phyloP scores from a whole-genome alignment of 2,329 filamentous ascomycete genomes.

The Pseudocercospora cruenta region DNA sequence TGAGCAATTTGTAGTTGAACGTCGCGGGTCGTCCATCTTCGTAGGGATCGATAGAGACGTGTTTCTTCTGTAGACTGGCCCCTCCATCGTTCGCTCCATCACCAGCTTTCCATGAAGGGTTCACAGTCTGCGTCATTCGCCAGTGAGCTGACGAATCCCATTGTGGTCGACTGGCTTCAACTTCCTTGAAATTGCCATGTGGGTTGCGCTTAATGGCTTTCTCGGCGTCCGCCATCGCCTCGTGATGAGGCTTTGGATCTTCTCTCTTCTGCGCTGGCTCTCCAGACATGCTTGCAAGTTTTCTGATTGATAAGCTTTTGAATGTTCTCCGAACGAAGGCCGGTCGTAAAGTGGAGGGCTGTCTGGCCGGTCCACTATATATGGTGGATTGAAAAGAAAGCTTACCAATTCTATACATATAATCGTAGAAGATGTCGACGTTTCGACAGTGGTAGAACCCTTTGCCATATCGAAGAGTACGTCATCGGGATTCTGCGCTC shows the following conservation, averaged over 20 bases:
- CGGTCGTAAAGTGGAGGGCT: neutral
- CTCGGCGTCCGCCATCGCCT: slow-evolving; percentile 45
- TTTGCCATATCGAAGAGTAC: neutral
- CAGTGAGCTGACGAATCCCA: slow-evolving; percentile 58
- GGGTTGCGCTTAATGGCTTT: slow-evolving; percentile 36
- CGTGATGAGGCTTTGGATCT: slow-evolving; percentile 33
- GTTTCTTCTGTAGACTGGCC: slow-evolving; percentile 56
- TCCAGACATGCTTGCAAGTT: slow-evolving; percentile 32
- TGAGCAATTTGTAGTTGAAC: slow-evolving; percentile 91
- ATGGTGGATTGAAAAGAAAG: neutral
- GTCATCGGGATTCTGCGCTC: neutral
- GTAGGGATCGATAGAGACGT: slow-evolving; percentile 82
- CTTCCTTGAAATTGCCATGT: slow-evolving; percentile 74
- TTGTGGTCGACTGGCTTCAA: slow-evolving; percentile 67
- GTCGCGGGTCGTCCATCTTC: slow-evolving; percentile 66
- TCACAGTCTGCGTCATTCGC: slow-evolving; percentile 64
- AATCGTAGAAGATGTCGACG: neutral
- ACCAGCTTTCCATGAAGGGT: slow-evolving; percentile 68
- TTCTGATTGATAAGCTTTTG: neutral
- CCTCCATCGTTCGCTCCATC: slow-evolving; percentile 64
- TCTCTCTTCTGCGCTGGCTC: slow-evolving; percentile 33
- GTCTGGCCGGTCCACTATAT: neutral
- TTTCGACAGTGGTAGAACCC: neutral
- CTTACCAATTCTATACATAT: neutral
- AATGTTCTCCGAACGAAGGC: neutral